These are phyloP conservation scores for Trichocladium antarcticum DNA, from an alignment of 495 filamentous ascomycete species.

Conservation along the genomic window DNA sequence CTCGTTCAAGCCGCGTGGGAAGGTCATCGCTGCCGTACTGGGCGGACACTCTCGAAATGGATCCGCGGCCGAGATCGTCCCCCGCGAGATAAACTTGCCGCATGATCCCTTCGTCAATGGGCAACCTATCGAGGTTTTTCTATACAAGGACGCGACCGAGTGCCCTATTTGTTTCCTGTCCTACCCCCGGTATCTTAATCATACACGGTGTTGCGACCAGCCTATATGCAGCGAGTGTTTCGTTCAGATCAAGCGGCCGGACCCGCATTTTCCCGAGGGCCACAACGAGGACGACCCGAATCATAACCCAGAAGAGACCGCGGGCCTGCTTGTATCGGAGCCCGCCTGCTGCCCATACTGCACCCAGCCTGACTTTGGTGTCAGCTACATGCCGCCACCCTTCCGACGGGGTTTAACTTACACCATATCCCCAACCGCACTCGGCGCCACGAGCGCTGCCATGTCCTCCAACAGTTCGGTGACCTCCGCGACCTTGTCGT, in stretches of 20 bases:
- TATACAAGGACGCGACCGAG: conserved; percentile 83
- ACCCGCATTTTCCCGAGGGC: conserved; percentile 91
- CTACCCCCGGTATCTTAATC: conserved; percentile 93
- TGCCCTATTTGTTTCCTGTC: conserved; percentile 96
- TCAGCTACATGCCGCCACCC: conserved; percentile 78
- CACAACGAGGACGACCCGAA: conserved; percentile 42
- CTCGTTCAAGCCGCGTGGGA: conserved; percentile 53
- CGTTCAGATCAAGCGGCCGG: conserved; percentile 94
- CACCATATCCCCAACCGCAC: conserved; percentile 32
- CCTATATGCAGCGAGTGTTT: conserved; percentile 98
- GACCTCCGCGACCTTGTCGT: conserved; percentile 35
- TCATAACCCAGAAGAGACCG: conserved; percentile 39
- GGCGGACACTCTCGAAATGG: conserved; percentile 56
- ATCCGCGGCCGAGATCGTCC: conserved; percentile 55
- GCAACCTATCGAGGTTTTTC: conserved; percentile 76
- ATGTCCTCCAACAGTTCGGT: conserved; percentile 52
- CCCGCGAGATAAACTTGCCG: conserved; percentile 68
- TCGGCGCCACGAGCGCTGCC: conserved; percentile 48
- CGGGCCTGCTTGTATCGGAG: conserved; percentile 70
- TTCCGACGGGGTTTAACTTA: conserved; percentile 80
- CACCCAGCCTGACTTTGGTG: conserved; percentile 85
- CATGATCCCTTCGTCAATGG: conserved; percentile 85
- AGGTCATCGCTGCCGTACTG: conserved; percentile 71
- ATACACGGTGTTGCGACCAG: conserved; percentile 91
- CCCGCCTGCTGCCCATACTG: conserved; percentile 94